phyloP scores from a whole-genome alignment of 345 rosid genomes.

The rapeseed (Brassica napus) region DNA sequence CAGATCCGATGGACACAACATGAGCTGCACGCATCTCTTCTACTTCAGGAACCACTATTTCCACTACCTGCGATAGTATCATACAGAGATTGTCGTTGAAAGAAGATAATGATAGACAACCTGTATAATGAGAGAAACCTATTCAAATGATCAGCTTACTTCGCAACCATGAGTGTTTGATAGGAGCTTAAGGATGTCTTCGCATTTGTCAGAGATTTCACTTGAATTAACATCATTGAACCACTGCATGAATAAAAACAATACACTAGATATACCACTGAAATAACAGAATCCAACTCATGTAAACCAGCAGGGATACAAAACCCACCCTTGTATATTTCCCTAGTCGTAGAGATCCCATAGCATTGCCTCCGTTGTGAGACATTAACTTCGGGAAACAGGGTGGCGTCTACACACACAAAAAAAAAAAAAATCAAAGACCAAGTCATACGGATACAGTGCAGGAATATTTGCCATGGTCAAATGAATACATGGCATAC shows the following conservation, averaged over 20 bases:
- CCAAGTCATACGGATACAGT: slow-evolving; percentile 10
- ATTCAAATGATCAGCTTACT: slow-evolving; percentile 45
- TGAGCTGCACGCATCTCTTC: slow-evolving; percentile 81
- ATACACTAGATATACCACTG: not conserved
- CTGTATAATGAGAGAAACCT: not conserved
- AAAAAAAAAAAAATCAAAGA: slow-evolving; percentile 16
- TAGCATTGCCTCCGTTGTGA: slow-evolving; percentile 40
- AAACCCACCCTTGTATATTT: slow-evolving; percentile 63
- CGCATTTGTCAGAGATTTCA: slow-evolving; percentile 75
- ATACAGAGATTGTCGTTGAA: slow-evolving; percentile 12
- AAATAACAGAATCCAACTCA: slow-evolving; percentile 9
- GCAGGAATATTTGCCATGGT: not conserved
- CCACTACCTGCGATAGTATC: slow-evolving; percentile 52
- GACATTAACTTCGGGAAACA: slow-evolving; percentile 69
- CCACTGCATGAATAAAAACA: slow-evolving; percentile 60
- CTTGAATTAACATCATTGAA: slow-evolving; percentile 79
- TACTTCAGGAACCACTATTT: slow-evolving; percentile 82
- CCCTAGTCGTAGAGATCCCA: slow-evolving; percentile 72
- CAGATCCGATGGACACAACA: slow-evolving; percentile 72
- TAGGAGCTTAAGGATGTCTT: slow-evolving; percentile 61
- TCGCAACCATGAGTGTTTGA: slow-evolving; percentile 70
- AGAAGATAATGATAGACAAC: not conserved
- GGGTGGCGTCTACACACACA: slow-evolving; percentile 56
- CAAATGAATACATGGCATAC: slow-evolving; percentile 3
- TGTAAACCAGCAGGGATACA: slow-evolving; percentile 30